Percentiles rank a stretch among this genome's conserved stretches.
These are phyloP conservation scores for Geranium rotundifolium DNA, from an alignment of 345 rosid species.

Conservation along the genomic window DNA sequence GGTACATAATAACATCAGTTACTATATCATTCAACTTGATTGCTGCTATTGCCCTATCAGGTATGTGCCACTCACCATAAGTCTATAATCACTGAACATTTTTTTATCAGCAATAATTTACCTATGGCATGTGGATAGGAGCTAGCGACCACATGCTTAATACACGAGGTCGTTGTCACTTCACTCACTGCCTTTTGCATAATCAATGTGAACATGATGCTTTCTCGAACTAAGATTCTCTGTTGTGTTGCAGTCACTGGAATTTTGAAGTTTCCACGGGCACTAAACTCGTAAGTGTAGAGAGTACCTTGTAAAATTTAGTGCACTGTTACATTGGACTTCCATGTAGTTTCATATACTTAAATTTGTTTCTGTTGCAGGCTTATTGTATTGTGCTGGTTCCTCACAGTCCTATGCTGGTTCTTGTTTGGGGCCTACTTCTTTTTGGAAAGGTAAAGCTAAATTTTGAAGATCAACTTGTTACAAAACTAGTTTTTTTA, in stretches of 20 bases:
- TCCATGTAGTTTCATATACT: background rate
- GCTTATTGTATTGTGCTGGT: conserved; percentile 46
- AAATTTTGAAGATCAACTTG: background rate
- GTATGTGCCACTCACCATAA: conserved; percentile 19
- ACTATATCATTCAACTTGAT: conserved; percentile 37
- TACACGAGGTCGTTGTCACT: no score
- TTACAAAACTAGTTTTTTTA: background rate
- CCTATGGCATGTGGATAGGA: no score
- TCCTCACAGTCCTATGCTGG: conserved; percentile 54
- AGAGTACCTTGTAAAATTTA: background rate
- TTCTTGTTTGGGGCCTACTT: conserved; percentile 42
- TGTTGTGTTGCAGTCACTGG: conserved; percentile 35
- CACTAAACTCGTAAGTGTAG: conserved; percentile 29
- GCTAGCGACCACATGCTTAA: no score
- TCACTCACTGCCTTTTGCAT: no score
- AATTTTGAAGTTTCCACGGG: conserved; percentile 24
- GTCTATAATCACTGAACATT: background rate
- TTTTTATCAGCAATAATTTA: no score
- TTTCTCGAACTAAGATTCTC: conserved; percentile 1
- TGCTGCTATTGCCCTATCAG: conserved; percentile 34
- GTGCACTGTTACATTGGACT: background rate
- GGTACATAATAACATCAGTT: conserved; percentile 35
- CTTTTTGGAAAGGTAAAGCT: conserved; percentile 41
- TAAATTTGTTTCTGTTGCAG: conserved; percentile 19
- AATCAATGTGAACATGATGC: background rate